Evolutionary conservation across 2,329 filamentous ascomycete species (phyloP).

Genomic region (Pseudogymnoascus sp.): DNA sequence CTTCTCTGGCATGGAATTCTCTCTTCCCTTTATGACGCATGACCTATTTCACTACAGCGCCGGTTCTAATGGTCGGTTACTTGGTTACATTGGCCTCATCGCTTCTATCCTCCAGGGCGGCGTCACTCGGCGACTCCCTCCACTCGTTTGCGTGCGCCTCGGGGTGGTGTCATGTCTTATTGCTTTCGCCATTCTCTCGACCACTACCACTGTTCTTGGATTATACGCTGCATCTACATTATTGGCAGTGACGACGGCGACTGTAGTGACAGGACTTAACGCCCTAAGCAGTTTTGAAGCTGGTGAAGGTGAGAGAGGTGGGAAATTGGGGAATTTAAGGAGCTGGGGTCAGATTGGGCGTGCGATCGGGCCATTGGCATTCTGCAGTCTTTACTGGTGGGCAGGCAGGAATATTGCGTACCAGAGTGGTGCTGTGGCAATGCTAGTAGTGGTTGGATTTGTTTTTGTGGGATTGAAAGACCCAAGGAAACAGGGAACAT

Average conservation of each 20-base stretch:
- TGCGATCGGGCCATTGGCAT: conserved; percentile 77
- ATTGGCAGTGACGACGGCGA: conserved; percentile 82
- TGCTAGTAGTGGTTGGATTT: conserved; percentile 61
- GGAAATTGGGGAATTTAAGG: conserved; percentile 75
- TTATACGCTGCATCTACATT: conserved; percentile 78
- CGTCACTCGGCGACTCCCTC: conserved; percentile 77
- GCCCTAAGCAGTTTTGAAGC: conserved; percentile 88
- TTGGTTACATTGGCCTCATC: conserved; percentile 85
- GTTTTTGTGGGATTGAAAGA: conserved; percentile 62
- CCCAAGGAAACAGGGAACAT: conserved; percentile 17
- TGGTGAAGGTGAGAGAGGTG: conserved; percentile 66
- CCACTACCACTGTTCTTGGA: conserved; percentile 55
- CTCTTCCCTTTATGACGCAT: conserved; percentile 93
- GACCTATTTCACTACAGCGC: conserved; percentile 81
- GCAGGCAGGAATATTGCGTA: conserved; percentile 84
- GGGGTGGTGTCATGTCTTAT: conserved; percentile 69
- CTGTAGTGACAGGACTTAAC: conserved; percentile 89
- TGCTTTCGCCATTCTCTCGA: conserved; percentile 72
- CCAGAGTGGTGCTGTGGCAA: conserved; percentile 67
- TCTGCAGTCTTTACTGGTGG: conserved; percentile 98
- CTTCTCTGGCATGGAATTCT: conserved; percentile 98
- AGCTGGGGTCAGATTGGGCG: conserved; percentile 79
- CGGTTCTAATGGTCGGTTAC: conserved; percentile 70
- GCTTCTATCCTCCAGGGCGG: conserved; percentile 88
- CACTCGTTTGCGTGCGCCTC: conserved; percentile 67